A percentile compares a stretch with the other conserved stretches of the same genome.
Evolutionary conservation across 331 rosid genomes (phyloP).

Genomic region (Spiraea crenata): DNA sequence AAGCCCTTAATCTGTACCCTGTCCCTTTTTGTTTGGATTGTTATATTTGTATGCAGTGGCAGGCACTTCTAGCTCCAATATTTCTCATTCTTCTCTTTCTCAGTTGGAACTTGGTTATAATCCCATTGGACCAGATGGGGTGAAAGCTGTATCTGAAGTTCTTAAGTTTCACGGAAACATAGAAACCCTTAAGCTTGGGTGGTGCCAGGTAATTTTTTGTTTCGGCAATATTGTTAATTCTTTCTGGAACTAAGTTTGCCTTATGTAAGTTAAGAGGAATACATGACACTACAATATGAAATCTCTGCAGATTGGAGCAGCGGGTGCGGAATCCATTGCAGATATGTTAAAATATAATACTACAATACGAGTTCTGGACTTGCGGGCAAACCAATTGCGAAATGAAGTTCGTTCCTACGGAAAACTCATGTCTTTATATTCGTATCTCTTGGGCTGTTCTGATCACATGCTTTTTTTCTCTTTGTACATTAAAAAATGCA

Average conservation of each 20-base stretch:
- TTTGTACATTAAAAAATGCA: conserved; percentile 33
- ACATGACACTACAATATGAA: not conserved
- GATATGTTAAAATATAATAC: conserved; percentile 89
- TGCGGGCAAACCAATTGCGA: conserved; percentile 88
- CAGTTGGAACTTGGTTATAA: conserved; percentile 93
- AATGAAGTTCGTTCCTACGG: conserved; percentile 63
- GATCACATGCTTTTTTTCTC: conserved; percentile 1
- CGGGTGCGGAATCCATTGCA: conserved; percentile 82
- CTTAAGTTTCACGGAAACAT: conserved; percentile 85
- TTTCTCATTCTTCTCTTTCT: conserved; percentile 19
- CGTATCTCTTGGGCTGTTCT: not conserved
- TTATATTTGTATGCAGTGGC: not conserved
- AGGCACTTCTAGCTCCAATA: conserved; percentile 17
- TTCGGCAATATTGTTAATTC: not conserved
- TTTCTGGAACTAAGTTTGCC: not conserved
- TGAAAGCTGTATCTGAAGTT: conserved; percentile 81
- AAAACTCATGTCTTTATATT: not conserved
- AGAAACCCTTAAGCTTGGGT: conserved; percentile 88
- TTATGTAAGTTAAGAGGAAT: not conserved
- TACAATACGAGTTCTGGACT: conserved; percentile 75
- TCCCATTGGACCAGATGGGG: conserved; percentile 98
- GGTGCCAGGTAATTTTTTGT: conserved; percentile 85
- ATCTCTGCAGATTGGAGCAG: conserved; percentile 76
- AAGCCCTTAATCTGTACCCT: conserved; percentile 26
- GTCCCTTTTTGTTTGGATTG: not conserved